Base-by-base conservation (phyloP, 352 stramenopile species). In the Pythium dissotocum region DNA sequence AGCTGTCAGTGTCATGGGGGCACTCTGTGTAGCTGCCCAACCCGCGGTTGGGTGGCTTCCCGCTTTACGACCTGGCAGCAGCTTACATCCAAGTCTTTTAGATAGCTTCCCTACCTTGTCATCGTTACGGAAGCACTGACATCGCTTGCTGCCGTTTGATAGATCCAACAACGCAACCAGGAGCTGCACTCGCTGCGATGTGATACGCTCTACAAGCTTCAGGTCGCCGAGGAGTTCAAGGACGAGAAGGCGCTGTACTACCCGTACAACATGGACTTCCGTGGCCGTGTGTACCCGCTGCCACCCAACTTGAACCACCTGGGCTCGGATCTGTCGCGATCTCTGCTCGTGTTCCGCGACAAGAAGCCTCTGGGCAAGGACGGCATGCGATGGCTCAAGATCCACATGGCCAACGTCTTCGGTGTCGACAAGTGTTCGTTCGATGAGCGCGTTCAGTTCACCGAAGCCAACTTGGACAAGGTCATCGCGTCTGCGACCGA, bases 211-310 rank as follows among this genome's bases (percentile, higher is more conserved):
- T 90, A 99, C 65, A 99, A 99, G 79, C 75, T 99, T 14, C 90
- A 98, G 62, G 92, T 99, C 62, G 97, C 97, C 0, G 81, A 98
- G 56, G 89, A 98, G 62, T 99, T 99, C 76, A 88, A 95, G 75
- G 85, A 99, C 65, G 97, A 99, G 75, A 85, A 97, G 16, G 89
- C 90, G 65, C 91, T 99, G 28, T 99, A 98, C 80, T 99, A 98
- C 72, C 98, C 98, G 42, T 99, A 99, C 86, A 99, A 99, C 79
- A 90, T 99, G 78, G 98, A 99, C 72, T 99, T 99, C 78, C 88
- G 98, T 40, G 98, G 98, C 36, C 86, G 98, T 54, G 98, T 98
- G 61, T 99, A 99, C 74, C 97, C 98, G 57, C 91, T 99, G 12
- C 97, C 98, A 58, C 98, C 98, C 4, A 98, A 99, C 77, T 82